Base-by-base conservation (phyloP, 2,329 filamentous ascomycete species). In the Trichophyton mentagrophytes region DNA sequence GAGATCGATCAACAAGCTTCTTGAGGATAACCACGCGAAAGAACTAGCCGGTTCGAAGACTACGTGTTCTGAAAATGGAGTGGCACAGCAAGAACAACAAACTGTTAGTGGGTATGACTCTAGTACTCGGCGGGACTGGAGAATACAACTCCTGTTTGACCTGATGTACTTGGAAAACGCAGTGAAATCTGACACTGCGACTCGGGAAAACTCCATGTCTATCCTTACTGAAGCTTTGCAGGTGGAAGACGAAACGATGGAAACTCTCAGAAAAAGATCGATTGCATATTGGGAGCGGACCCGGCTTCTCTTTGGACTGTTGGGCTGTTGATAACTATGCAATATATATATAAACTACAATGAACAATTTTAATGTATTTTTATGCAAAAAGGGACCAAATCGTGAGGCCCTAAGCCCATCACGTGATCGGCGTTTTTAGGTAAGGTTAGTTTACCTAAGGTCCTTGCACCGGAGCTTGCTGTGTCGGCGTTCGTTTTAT, bases 261-360 rank as follows among this genome's bases (percentile, higher is more conserved):
- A 59, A 17, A 57, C 13, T 36, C 25, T 64, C 36, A 53, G 30
- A 25, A 57, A 17, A 13, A 38, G 46, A 8, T 60, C 61, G 4
- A 27, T 80, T 53, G 89, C 91, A 58, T 95, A 93, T 72, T 93
- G 89, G 84, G 89, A 87, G 76, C 84, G 87, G 68, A 93, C 88
- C 9, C 86, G 82, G 71, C 73, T 96, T 64, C 73, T 96, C 27
- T 96, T 96, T 74, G 90, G 88, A 1, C 75, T 95, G 61, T 74
- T 96, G 65, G 79, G 60, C 60, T 67, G 64, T 53, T 30, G 22
- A 15, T 36, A 58, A n/a, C 13, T 15, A 22, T 27, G 7, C 15
- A 8, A 17, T 11, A 56, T 33, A 56, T 30, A 56, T 30, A 56
- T 2, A 22, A 9, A 11, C 49, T 11, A 25, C 9, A 33, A 36